phyloP scores from a whole-genome alignment of 768 basidiomycete genomes.

The Clitopilus passeckerianus region DNA sequence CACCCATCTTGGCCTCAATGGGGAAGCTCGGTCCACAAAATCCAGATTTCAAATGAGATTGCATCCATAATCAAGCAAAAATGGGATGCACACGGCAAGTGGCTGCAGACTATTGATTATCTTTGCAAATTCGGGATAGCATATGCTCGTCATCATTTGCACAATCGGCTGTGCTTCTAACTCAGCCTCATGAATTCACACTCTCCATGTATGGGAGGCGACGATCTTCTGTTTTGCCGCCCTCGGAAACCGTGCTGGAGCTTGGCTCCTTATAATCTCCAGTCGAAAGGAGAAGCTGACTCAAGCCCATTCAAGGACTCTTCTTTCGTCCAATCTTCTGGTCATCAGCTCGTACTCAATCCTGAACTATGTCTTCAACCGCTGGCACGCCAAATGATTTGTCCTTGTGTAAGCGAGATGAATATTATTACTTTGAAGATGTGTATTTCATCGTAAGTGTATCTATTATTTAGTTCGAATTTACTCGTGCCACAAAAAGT shows the following conservation, averaged over 20 bases:
- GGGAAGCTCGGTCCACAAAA: not conserved
- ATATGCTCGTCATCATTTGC: not conserved
- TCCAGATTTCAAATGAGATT: not conserved
- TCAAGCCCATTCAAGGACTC: not conserved
- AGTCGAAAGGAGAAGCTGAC: not conserved
- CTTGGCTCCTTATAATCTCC: not conserved
- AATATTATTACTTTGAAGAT: not conserved
- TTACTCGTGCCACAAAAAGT: not conserved
- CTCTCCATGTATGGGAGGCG: not conserved
- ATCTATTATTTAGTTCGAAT: not conserved
- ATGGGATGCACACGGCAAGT: not conserved
- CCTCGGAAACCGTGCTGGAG: not conserved
- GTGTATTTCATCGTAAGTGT: not conserved
- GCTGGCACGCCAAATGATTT: not conserved
- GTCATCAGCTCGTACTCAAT: not conserved
- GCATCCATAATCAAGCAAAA: not conserved
- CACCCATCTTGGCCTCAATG: not conserved
- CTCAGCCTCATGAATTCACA: not conserved
- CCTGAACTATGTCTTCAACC: not conserved
- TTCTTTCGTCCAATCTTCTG: not conserved
- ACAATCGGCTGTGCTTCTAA: not conserved
- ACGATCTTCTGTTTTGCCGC: not conserved
- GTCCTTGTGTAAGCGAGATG: not conserved
- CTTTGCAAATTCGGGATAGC: not conserved
- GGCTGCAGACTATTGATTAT: not conserved